Evolutionary conservation across 2,329 filamentous ascomycete genomes (phyloP).

Genomic region (Penicillium hesseltinei): DNA sequence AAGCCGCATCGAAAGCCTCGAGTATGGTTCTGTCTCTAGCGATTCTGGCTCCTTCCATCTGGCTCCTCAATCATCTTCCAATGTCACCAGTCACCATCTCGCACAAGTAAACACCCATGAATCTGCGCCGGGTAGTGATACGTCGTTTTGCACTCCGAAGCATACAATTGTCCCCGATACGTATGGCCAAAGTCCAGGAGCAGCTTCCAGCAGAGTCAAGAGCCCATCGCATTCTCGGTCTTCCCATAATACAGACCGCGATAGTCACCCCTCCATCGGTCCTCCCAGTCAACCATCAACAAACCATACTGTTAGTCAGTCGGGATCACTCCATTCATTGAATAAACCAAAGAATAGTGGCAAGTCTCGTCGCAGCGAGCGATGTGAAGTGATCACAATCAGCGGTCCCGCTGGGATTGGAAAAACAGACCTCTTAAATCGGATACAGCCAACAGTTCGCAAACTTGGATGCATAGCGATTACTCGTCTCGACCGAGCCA

Average conservation of each 20-base stretch:
- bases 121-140: constrained; percentile 37
- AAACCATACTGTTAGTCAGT: constrained; percentile 30
- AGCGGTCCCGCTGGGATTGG: constrained; percentile 58
- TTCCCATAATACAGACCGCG: constrained; percentile 35
- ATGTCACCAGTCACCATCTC: constrained; percentile 29
- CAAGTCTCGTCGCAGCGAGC: constrained; percentile 52
- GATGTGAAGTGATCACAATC: constrained; percentile 61
- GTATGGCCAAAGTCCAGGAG: constrained; percentile 6
- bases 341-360: constrained; percentile 45
- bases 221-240: constrained; percentile 40
- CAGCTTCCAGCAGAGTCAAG: constrained; percentile 30
- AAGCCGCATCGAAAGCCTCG: constrained; percentile 47
- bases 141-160: constrained; percentile 34
- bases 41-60: constrained; percentile 51
- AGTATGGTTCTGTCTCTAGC: constrained; percentile 54
- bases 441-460: constrained; percentile 56
- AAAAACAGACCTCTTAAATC: constrained; percentile 60
- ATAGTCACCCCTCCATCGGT: constrained; percentile 26
- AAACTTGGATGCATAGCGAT: constrained; percentile 60
- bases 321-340: constrained; percentile 32
- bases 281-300: constrained; percentile 36
- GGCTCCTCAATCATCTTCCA: constrained; percentile 40
- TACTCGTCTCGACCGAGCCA: constrained; percentile 59
- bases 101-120: constrained; percentile 35
- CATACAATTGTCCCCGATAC: constrained; percentile 16